These are phyloP conservation scores for Puccinia horiana DNA, from an alignment of 1,284 basidiomycete species.

Conservation along the genomic window DNA sequence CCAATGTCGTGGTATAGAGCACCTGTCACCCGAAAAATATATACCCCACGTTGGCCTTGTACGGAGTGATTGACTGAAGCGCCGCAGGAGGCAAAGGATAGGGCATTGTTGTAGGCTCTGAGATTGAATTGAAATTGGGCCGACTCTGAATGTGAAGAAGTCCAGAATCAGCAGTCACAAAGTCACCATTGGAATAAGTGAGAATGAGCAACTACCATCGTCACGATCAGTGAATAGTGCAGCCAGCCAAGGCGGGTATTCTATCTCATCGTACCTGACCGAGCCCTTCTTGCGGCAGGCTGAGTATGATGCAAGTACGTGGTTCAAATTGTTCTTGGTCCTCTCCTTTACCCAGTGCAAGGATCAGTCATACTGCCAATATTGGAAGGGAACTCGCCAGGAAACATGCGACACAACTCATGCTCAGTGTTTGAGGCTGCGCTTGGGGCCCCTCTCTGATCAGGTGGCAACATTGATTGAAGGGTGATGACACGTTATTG, in stretches of 20 bases:
- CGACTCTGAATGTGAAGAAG: not conserved
- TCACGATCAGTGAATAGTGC: not conserved
- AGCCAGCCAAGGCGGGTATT: not conserved
- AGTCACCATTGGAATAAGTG: too few species aligned
- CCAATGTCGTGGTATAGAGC: constrained; percentile 5
- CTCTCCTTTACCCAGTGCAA: not conserved
- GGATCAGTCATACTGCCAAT: not conserved
- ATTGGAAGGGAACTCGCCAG: too few species aligned
- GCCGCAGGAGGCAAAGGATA: constrained; percentile 7
- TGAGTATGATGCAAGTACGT: not conserved
- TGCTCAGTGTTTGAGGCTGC: too few species aligned
- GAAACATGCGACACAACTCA: too few species aligned
- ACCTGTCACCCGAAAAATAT: not conserved
- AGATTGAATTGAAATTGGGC: not conserved
- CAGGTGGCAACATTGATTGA: too few species aligned
- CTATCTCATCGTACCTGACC: not conserved
- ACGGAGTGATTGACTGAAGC: not conserved
- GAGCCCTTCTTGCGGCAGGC: not conserved
- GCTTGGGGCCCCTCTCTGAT: too few species aligned
- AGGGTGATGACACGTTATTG: too few species aligned
- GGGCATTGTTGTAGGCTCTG: constrained; percentile 12
- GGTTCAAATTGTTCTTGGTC: not conserved
- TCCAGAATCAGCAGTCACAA: too few species aligned
- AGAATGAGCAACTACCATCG: not conserved
- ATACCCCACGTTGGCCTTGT: not conserved